Conservation (phyloP, 225 moss, liverwort and hornwort genomes). For the Thuidium tamariscinum region DNA sequence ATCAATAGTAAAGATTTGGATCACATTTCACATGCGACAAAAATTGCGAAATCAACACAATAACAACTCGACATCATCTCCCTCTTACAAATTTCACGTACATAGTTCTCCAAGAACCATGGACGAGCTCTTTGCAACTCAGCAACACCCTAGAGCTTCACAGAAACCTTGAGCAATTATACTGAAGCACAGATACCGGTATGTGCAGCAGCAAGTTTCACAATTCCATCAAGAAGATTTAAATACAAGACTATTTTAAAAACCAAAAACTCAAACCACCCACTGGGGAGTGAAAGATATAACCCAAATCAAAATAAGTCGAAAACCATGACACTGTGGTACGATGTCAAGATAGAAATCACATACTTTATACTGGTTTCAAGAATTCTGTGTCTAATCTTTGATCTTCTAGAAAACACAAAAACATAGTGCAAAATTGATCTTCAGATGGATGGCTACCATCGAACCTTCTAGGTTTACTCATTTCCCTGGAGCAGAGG, state of each 20-base stretch:
- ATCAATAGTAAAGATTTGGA: background rate
- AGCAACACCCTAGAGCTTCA: background rate
- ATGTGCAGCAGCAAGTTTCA: background rate
- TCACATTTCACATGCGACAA: background rate
- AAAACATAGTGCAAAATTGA: slow-evolving; percentile 10
- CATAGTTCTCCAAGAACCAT: background rate
- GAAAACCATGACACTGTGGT: background rate
- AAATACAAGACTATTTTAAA: background rate
- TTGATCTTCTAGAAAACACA: background rate
- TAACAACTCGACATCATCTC: background rate
- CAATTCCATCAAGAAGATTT: background rate
- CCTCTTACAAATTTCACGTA: background rate
- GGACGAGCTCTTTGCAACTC: background rate
- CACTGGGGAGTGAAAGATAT: background rate
- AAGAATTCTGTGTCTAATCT: background rate
- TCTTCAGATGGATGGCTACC: background rate
- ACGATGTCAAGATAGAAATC: background rate
- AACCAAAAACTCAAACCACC: background rate
- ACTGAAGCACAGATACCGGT: background rate
- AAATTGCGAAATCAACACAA: background rate
- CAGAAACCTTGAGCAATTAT: background rate
- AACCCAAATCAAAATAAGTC: background rate
- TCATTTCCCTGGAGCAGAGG: background rate
- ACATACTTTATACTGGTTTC: background rate
- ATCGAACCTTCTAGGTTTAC: background rate